Evolutionary conservation across 208 protist species (phyloP).

Genomic region (Leishmania arabica): DNA sequence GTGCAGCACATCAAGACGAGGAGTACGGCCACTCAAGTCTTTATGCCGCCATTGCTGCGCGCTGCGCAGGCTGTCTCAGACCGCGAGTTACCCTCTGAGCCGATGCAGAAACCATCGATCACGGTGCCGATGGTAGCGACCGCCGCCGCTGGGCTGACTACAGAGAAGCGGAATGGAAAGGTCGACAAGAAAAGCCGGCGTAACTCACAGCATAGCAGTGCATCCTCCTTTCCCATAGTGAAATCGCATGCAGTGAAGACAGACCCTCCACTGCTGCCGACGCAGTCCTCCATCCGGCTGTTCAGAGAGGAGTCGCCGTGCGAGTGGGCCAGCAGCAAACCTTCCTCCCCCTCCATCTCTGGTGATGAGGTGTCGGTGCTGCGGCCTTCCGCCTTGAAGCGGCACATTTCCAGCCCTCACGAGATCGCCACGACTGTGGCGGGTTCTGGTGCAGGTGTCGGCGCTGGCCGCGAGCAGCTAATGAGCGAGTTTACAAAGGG

Average conservation of each 20-base stretch:
- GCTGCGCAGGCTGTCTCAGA: conserved; percentile 1
- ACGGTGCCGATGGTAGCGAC: background rate
- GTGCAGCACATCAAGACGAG: background rate
- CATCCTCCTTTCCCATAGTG: background rate
- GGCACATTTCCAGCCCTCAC: background rate
- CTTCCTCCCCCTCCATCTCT: background rate
- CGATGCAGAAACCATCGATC: background rate
- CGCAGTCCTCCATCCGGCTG: background rate
- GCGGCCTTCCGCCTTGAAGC: background rate
- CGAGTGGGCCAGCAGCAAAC: background rate
- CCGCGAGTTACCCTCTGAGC: background rate
- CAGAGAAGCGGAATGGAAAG: background rate
- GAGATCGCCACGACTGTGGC: background rate
- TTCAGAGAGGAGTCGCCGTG: background rate
- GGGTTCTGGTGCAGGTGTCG: background rate
- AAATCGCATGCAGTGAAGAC: background rate
- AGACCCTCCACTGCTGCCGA: background rate
- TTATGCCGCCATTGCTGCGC: background rate
- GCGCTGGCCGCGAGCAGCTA: background rate
- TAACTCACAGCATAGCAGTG: too few relatives aligned
- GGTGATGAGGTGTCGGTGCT: conserved; percentile 3
- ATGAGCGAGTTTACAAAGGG: background rate
- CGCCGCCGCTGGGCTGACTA: too few relatives aligned
- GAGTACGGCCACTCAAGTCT: background rate
- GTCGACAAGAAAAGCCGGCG: background rate